phyloP scores from a whole-genome alignment of 2,329 filamentous ascomycete genomes.

The Fusarium dlaminii region DNA sequence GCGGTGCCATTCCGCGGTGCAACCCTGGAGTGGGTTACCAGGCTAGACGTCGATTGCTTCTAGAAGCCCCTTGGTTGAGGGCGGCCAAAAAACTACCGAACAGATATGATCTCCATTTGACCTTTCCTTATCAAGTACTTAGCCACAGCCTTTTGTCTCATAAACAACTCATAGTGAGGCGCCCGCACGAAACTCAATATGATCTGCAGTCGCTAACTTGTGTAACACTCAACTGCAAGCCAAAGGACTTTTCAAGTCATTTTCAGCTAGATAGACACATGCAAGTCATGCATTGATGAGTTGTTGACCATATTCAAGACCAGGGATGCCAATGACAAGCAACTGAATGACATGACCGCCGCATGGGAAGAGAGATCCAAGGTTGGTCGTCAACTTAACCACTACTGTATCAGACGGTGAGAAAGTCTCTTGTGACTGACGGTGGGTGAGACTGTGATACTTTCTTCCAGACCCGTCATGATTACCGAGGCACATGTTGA shows the following conservation, averaged over 20 bases:
- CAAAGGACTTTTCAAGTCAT: background rate
- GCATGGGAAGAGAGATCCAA: background rate
- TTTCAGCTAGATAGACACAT: conserved; percentile 1
- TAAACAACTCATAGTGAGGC: background rate
- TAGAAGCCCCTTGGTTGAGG: conserved; percentile 10
- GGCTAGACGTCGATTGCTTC: conserved; percentile 6
- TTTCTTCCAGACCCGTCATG: background rate
- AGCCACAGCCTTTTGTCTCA: background rate
- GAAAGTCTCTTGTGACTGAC: background rate
- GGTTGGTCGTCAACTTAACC: background rate
- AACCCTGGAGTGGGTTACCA: background rate
- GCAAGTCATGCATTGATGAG: conserved; percentile 5
- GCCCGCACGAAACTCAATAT: background rate
- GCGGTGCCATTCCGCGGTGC: background rate
- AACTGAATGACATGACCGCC: background rate
- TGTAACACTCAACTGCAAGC: conserved; percentile 11
- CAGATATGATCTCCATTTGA: background rate
- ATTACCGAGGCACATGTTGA: background rate
- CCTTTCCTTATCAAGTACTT: background rate
- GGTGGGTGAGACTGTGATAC: background rate
- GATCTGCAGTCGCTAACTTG: conserved; percentile 4
- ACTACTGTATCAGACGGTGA: background rate
- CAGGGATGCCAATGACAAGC: background rate
- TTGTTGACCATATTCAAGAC: background rate
- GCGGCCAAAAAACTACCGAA: conserved; percentile 3